Base-by-base conservation (phyloP, 2,329 filamentous ascomycete species). In the Curvularia verruculosa region DNA sequence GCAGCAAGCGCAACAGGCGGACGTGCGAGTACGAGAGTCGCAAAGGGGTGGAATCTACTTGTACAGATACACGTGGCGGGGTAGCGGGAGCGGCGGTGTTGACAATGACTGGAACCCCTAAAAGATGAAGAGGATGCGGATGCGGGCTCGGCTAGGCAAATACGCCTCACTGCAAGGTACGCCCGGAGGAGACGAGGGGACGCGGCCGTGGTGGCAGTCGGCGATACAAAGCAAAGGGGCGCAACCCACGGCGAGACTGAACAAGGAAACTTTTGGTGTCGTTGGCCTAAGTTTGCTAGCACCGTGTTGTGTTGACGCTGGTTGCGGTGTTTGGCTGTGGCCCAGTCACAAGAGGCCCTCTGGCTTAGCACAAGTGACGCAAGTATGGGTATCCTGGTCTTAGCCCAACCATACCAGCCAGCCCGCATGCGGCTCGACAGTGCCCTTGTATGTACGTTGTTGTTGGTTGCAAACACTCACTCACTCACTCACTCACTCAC, bases 81-180 rank as follows among this genome's bases (percentile, higher is more conserved):
- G 52, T 58, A 56, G 15, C 41, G 43, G 52, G n/a, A n/a, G 28
- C 24, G 24, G 24, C 28, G 36, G 52, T 54, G 53, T 63, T 47
- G 55, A 58, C 53, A 41, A 31, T 54, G 45, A 52, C 47, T 40
- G 49, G 21, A n/a, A 10, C 36, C 49, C 40, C 49, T 58, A n/a
- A 59, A 61, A 59, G 59, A 54, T 60, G 60, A 65, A 50, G 62
- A 61, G 58, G 59, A 54, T 60, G 60, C 64, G 52, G 62, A 48
- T 62, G 56, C 59, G 54, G 55, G 54, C 62, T 65, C 61, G 62
- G 61, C 62, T 58, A 62, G 60, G 64, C 61, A 61, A 52, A 57
- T 56, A 49, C 57, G 49, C 52, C 55, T 56, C 52, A 56, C 49
- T 64, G 63, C 58, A 63, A 59, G 56, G 60, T 51, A 51, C 39